Percentiles rank a stretch among this genome's conserved stretches.
Evolutionary conservation across 306 rosid species (phyloP).

Genomic region (Cucurbita ficifolia): DNA sequence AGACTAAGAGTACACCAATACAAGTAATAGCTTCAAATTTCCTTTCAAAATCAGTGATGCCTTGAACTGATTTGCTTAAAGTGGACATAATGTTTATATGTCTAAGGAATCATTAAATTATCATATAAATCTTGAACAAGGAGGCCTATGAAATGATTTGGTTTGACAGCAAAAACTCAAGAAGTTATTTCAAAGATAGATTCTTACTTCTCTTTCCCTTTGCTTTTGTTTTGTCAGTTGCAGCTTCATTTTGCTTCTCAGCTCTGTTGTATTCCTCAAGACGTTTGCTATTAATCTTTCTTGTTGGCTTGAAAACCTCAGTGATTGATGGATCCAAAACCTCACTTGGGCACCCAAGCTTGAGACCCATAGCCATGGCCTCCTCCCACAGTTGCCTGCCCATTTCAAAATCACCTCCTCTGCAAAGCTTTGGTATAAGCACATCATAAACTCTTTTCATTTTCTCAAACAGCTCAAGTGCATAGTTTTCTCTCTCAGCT

Average conservation of each 20-base stretch:
- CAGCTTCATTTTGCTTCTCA: neutral
- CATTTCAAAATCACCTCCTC: constrained; percentile 57
- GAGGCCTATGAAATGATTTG: neutral
- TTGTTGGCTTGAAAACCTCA: constrained; percentile 41
- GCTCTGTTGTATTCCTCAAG: constrained; percentile 9
- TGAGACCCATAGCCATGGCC: constrained; percentile 43
- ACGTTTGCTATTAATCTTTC: constrained; percentile 23
- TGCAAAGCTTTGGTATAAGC: constrained; percentile 63
- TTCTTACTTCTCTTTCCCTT: constrained; percentile 14
- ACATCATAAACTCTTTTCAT: constrained; percentile 80
- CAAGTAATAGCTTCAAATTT: too few species aligned
- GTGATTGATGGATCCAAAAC: constrained; percentile 69
- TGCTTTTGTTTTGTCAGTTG: constrained; percentile 16
- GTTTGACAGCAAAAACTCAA: neutral
- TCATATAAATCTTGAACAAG: neutral
- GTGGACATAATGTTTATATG: too few species aligned
- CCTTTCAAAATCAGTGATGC: too few species aligned
- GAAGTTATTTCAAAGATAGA: neutral
- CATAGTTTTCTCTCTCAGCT: constrained; percentile 55
- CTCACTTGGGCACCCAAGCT: constrained; percentile 42
- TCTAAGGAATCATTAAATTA: neutral
- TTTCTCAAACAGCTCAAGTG: constrained; percentile 55
- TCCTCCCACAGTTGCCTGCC: constrained; percentile 77
- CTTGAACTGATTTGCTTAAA: too few species aligned
- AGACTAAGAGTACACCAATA: too few species aligned